Conservation (phyloP, 345 rosid species). For the Rhizophora apiculata region DNA sequence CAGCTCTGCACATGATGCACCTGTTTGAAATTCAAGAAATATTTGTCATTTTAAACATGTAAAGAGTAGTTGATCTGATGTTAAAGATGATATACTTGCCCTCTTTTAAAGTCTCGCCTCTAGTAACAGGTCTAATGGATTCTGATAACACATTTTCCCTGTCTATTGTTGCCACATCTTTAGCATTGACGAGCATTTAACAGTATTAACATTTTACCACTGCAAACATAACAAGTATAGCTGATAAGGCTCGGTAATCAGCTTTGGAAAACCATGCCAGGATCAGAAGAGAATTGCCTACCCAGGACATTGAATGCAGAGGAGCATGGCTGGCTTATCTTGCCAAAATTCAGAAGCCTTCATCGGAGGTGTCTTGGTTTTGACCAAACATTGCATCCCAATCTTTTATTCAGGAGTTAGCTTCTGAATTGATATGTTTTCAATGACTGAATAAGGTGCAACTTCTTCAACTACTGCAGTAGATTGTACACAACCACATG, state of each 20-base stretch:
- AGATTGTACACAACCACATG: constrained; percentile 57
- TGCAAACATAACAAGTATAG: background rate
- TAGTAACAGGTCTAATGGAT: background rate
- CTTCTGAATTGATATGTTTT: constrained; percentile 47
- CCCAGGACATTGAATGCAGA: constrained; percentile 67
- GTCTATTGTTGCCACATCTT: background rate
- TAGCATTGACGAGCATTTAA: background rate
- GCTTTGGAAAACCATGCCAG: background rate
- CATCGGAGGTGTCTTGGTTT: constrained; percentile 52
- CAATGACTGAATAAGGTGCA: constrained; percentile 47
- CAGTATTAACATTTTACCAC: background rate
- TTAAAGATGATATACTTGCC: background rate
- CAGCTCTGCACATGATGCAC: constrained; percentile 80
- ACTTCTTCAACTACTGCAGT: constrained; percentile 48
- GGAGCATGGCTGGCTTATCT: constrained; percentile 53
- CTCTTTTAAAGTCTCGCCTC: background rate
- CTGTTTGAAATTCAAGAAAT: constrained; percentile 33
- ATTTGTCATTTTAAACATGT: constrained; percentile 3
- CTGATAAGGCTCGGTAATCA: background rate
- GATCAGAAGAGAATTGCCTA: constrained; percentile 24
- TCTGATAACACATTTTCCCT: background rate
- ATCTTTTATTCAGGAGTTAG: constrained; percentile 54
- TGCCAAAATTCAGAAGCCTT: constrained; percentile 59
- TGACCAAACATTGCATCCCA: constrained; percentile 53
- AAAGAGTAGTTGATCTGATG: background rate